phyloP scores from a whole-genome alignment of 768 basidiomycete genomes.

The Phylloporus rhodoxanthus region DNA sequence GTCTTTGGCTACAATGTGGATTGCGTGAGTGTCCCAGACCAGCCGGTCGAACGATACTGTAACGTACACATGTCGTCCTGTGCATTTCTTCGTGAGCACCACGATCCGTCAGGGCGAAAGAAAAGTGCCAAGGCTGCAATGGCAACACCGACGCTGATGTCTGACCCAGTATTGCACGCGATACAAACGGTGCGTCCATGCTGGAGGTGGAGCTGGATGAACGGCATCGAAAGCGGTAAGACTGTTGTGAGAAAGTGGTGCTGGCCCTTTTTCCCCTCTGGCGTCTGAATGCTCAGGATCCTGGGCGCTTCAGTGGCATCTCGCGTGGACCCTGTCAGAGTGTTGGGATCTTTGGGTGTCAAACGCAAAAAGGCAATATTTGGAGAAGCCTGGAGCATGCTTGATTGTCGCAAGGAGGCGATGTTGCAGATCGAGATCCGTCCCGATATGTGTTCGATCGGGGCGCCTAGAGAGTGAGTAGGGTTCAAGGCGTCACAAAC shows the following conservation, averaged over 20 bases:
- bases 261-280: conserved; percentile 51
- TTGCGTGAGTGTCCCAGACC: not conserved
- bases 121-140: conserved; percentile 51
- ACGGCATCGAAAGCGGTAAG: conserved; percentile 45
- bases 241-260: conserved; percentile 41
- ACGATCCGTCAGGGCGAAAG: conserved; percentile 51
- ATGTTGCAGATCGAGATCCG: conserved; percentile 38
- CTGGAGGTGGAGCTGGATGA: conserved; percentile 38
- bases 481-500: not conserved
- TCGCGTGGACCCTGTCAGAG: not conserved
- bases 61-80: conserved; percentile 20
- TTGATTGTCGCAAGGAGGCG: conserved; percentile 20
- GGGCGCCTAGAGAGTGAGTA: conserved; percentile 1
- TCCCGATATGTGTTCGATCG: conserved; percentile 31
- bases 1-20: conserved; percentile 43
- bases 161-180: conserved; percentile 53
- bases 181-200: conserved; percentile 39
- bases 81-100: conserved; percentile 6
- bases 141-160: conserved; percentile 59
- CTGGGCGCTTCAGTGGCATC: not conserved
- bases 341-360: not conserved
- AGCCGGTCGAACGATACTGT: not conserved
- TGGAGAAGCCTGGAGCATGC: not conserved
- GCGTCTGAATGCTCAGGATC: conserved; percentile 24
- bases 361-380: conserved; percentile 18